These are phyloP conservation scores for Eleusine indica DNA, from an alignment of 176 grass and related monocot species.

Conservation along the genomic window DNA sequence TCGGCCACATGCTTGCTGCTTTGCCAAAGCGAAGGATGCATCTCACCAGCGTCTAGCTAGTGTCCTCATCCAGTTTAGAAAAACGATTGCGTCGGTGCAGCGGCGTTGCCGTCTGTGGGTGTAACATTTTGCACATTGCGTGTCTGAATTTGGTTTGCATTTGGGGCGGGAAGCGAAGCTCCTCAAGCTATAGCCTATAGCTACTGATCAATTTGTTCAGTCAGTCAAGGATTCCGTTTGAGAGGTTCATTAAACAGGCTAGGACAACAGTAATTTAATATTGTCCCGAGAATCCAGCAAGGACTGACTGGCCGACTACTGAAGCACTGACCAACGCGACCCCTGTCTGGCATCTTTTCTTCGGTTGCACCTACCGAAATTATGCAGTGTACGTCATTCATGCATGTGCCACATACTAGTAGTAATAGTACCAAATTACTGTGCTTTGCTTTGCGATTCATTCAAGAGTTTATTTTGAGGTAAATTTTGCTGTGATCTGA, in stretches of 20 bases:
- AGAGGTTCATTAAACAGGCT: neutral
- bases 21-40: conserved; percentile 9
- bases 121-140: neutral
- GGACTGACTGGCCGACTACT: neutral
- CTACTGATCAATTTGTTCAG: too few relatives aligned
- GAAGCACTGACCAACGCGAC: neutral
- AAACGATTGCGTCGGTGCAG: neutral
- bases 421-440: neutral
- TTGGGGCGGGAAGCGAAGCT: neutral
- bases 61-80: conserved; percentile 25
- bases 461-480: neutral
- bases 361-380: conserved; percentile 39
- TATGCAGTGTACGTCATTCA: neutral
- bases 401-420: neutral
- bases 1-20: neutral
- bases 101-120: neutral
- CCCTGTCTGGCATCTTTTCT: conserved; percentile 9
- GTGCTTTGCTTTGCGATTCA: neutral
- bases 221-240: neutral
- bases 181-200: too few relatives aligned
- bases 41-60: neutral
- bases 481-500: neutral
- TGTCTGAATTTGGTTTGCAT: neutral
- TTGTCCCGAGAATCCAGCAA: conserved; percentile 8
- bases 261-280: neutral